These are phyloP conservation scores for Leishmania turanica DNA, from an alignment of 208 protist species.

Conservation along the genomic window DNA sequence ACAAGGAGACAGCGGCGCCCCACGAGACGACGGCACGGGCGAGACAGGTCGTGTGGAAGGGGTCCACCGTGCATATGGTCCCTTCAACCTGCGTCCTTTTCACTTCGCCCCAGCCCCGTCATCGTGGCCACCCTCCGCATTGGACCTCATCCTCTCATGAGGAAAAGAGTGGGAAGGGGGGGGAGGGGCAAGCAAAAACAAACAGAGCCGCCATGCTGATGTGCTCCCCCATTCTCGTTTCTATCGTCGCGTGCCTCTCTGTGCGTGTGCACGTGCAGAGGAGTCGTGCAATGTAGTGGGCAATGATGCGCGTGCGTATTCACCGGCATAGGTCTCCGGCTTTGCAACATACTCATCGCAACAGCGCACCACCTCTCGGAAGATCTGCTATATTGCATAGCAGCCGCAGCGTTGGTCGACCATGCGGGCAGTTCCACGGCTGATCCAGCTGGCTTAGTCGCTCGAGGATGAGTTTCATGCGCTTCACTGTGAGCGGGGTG, in stretches of 20 bases:
- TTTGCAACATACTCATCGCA: background rate
- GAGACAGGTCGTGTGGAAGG: background rate
- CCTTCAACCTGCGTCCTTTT: background rate
- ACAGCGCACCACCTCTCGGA: background rate
- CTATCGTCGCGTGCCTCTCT: constrained; percentile 13
- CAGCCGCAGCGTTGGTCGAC: constrained; percentile 89
- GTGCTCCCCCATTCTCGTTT: too few species aligned
- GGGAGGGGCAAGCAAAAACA: background rate
- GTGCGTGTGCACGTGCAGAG: constrained; percentile 10
- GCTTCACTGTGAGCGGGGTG: constrained; percentile 63
- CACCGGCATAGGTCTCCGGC: background rate
- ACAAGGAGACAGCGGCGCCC: background rate
- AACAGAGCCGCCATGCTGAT: background rate
- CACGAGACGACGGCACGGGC: background rate
- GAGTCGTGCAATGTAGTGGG: background rate
- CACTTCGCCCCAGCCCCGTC: background rate
- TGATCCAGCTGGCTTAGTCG: constrained; percentile 81
- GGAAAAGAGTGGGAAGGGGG: too few species aligned
- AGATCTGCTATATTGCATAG: constrained; percentile 46
- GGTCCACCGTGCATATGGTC: background rate
- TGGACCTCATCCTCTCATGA: too few species aligned
- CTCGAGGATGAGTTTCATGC: constrained; percentile 83
- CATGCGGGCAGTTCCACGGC: constrained; percentile 96
- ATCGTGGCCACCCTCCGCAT: background rate
- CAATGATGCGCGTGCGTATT: background rate